Conservation (phyloP, 1,139 yeast species). For the Dujonia santamariae region DNA sequence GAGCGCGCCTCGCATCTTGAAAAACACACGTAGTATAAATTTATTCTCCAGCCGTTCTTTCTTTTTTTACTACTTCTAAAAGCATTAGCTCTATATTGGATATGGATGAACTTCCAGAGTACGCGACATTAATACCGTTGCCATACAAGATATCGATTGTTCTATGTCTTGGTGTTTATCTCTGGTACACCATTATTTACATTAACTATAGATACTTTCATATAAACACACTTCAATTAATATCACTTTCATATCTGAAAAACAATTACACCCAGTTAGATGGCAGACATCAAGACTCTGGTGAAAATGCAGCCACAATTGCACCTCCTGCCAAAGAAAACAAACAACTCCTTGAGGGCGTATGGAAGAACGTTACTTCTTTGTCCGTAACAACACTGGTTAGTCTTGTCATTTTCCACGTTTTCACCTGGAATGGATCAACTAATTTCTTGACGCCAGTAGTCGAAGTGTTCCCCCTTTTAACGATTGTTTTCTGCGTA, state of each 20-base stretch:
- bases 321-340: constrained; percentile 34
- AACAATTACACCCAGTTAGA: constrained; percentile 36
- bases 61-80: no score
- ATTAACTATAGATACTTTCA: constrained; percentile 21
- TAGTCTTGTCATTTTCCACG: constrained; percentile 14
- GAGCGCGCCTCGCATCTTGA: no score
- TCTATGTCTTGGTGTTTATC: constrained; percentile 28
- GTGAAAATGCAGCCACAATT: constrained; percentile 32
- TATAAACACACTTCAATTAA: constrained; percentile 34
- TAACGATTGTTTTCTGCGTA: neutral
- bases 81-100: no score
- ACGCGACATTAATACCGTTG: constrained; percentile 26
- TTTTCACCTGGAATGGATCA: constrained; percentile 1
- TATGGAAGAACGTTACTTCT: constrained; percentile 25
- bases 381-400: constrained; percentile 19
- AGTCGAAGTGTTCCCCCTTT: neutral
- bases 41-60: no score
- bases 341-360: constrained; percentile 27
- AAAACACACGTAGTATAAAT: no score
- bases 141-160: constrained; percentile 36
- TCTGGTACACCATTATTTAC: constrained; percentile 34
- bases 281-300: constrained; percentile 19
- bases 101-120: no score
- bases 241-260: constrained; percentile 36
- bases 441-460: neutral